A percentile compares a stretch with the other conserved stretches of the same genome.
Conservation (phyloP, 2,329 filamentous ascomycete species). For the Rutstroemia sp. region DNA sequence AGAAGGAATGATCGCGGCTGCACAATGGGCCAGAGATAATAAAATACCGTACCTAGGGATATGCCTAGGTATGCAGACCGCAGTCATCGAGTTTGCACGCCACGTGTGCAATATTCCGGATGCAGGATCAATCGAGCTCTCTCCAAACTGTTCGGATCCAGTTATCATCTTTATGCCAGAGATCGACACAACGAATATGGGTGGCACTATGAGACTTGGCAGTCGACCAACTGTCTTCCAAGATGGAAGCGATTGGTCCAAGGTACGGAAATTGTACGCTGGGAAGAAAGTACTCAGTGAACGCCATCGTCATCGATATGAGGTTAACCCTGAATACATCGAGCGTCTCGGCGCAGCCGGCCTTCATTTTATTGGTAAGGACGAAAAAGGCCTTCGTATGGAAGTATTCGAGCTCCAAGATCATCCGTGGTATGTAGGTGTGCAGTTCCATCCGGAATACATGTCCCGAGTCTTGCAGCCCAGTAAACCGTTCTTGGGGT, state of each 20-base stretch:
- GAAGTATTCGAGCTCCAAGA: constrained; percentile 76
- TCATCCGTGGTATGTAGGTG: constrained; percentile 77
- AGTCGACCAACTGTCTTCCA: constrained; percentile 70
- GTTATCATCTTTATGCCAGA: constrained; percentile 91
- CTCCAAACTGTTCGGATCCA: constrained; percentile 23
- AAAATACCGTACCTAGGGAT: constrained; percentile 80
- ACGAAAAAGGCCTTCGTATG: constrained; percentile 70
- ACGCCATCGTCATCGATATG: constrained; percentile 68
- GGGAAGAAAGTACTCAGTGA: constrained; percentile 43
- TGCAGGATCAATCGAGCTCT: constrained; percentile 24
- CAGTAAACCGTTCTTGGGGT: constrained; percentile 71
- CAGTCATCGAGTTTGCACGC: constrained; percentile 81
- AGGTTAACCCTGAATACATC: constrained; percentile 77
- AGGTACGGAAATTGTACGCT: constrained; percentile 66
- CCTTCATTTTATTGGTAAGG: constrained; percentile 70
- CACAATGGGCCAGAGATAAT: constrained; percentile 79
- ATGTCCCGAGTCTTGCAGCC: constrained; percentile 66
- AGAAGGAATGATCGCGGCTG: constrained; percentile 82
- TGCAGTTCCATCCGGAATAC: constrained; percentile 88
- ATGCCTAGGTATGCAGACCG: constrained; percentile 68
- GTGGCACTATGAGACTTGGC: constrained; percentile 78
- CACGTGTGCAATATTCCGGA: constrained; percentile 58
- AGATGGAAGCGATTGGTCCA: constrained; percentile 49
- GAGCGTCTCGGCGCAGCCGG: constrained; percentile 60
- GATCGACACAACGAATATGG: constrained; percentile 63